These are phyloP conservation scores for Carex scoparia DNA, from an alignment of 176 grass and related monocot genomes.

Conservation along the genomic window DNA sequence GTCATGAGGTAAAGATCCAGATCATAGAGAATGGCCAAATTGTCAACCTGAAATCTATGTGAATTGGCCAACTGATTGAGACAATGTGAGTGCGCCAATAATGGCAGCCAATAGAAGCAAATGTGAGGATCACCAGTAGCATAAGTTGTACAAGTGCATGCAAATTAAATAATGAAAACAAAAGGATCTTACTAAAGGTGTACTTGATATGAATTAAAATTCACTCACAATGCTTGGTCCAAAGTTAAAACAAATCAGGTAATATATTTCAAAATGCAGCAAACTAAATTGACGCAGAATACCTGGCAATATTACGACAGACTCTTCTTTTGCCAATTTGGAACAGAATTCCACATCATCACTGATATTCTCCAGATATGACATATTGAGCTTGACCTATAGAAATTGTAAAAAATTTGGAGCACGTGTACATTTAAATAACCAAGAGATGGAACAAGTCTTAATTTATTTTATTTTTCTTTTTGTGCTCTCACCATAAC, in stretches of 20 bases:
- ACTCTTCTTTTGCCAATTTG: conserved; percentile 45
- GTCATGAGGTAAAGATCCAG: not conserved
- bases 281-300: not conserved
- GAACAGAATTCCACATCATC: conserved; percentile 45
- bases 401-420: not conserved
- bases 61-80: not conserved
- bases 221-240: not conserved
- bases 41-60: not conserved
- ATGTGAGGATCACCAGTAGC: not conserved
- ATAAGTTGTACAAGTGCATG: not conserved
- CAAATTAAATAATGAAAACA: not conserved
- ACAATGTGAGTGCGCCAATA: not conserved
- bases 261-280: not conserved
- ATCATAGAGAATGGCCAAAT: not conserved
- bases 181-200: not conserved
- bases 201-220: not conserved
- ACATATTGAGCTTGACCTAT: conserved; percentile 11
- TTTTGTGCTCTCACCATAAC: conserved; percentile 54
- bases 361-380: conserved; percentile 24
- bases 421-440: not conserved
- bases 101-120: not conserved
- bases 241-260: no score
- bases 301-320: conserved; percentile 38
- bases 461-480: not conserved
- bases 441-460: not conserved